Percentiles rank a stretch among this genome's conserved stretches.
These are phyloP conservation scores for Scutellaria baicalensis DNA, from an alignment of 257 asterid species.

Conservation along the genomic window DNA sequence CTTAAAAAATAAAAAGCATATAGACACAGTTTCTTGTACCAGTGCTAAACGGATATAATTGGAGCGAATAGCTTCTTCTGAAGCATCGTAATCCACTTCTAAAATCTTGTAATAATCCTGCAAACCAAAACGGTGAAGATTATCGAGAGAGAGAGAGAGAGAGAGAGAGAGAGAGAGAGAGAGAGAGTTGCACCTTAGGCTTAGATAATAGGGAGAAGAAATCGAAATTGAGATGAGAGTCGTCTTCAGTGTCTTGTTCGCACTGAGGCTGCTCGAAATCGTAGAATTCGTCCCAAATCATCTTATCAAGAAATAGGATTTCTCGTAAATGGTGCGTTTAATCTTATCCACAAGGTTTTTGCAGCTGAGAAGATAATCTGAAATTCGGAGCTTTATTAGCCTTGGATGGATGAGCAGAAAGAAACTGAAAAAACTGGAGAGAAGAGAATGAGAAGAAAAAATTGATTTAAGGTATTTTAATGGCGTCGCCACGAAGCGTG, in stretches of 20 bases:
- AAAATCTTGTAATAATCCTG: constrained; percentile 82
- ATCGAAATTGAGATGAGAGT: constrained; percentile 51
- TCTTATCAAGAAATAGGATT: constrained; percentile 3
- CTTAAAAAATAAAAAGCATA: not conserved
- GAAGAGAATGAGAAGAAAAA: not conserved
- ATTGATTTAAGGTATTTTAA: not conserved
- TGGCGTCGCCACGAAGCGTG: not conserved
- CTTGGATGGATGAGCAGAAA: constrained; percentile 19
- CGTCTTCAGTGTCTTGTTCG: constrained; percentile 32
- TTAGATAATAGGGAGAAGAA: constrained; percentile 52
- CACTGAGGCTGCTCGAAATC: constrained; percentile 24
- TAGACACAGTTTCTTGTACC: constrained; percentile 37
- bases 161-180: not conserved
- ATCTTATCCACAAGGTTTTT: not conserved
- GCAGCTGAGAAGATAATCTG: not conserved
- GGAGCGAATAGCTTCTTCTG: constrained; percentile 83
- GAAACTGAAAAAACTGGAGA: not conserved
- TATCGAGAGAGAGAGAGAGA: not conserved
- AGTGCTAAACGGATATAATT: constrained; percentile 85
- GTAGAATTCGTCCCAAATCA: constrained; percentile 79
- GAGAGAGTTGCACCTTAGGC: constrained; percentile 45
- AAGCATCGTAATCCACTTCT: constrained; percentile 85
- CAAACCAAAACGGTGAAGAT: not conserved
- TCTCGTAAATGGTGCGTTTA: not conserved
- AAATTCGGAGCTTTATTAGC: not conserved